Evolutionary conservation across 2,329 filamentous ascomycete species (phyloP), one percentile per base, ranked within the genome.

Genomic region (Graphilbum fragrans): DNA sequence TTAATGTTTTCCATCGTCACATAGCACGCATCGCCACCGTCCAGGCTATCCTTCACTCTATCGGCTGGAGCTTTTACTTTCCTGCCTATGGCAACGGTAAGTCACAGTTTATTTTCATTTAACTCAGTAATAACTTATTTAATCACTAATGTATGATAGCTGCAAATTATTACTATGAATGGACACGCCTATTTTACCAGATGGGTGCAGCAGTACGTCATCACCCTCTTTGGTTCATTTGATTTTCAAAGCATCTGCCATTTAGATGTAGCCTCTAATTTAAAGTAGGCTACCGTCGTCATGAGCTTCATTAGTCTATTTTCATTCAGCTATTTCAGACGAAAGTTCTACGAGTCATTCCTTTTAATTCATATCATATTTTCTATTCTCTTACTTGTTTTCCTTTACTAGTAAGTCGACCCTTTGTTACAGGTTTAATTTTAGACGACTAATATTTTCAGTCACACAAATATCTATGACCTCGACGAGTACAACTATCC

Each of bases 1-100:
- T 77, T 50, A 82, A 76, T 47, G 66, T 74, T 22, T 82, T 82
- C 39, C 80, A 84, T 54, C 71, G 79, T 0, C 77, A 76, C 64
- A 64, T 79, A 5, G 79, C 80, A 0, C 64, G 78, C 18, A 64
- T 82, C 2, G 67, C 75, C 7, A 77, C 77, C 0, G 40, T 77
- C 0, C 68, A 82, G 47, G 78, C 75, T 1, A 62, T 81, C 2
- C 53, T 78, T 0, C 80, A 85, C 50, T 78, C 76, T 0, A 43
- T 79, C 1, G 67, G 69, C 0, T 84, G 80, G 45, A 67, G 72
- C 0, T 45, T 69, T 4, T 25, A 27, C 23, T 43, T 39, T 20
- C 32, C n/a, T 8, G 17, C 20, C 2, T n/a, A 31, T 6, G 33
- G 27, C 10, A 27, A 36, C 22, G 20, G 21, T 38, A 41, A n/a